These are phyloP conservation scores for Cercospora citrullina DNA, from an alignment of 2,329 filamentous ascomycete species.

Conservation along the genomic window DNA sequence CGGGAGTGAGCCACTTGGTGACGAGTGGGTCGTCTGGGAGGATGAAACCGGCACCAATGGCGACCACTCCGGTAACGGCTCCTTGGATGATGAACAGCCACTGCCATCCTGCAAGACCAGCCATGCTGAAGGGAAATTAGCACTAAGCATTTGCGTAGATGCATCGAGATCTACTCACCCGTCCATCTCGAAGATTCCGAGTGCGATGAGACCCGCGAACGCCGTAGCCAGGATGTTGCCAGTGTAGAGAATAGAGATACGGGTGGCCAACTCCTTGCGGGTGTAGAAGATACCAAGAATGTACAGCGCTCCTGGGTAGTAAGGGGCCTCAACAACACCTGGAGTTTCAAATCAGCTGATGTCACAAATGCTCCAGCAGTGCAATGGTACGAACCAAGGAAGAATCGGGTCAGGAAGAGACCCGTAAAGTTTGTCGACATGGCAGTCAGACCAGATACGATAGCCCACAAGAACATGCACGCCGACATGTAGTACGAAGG, in stretches of 20 bases:
- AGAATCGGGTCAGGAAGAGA: conserved; percentile 29
- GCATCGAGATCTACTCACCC: conserved; percentile 32
- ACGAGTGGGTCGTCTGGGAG: conserved; percentile 65
- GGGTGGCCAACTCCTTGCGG: conserved; percentile 67
- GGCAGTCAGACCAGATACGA: conserved; percentile 30
- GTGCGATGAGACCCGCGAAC: conserved; percentile 61
- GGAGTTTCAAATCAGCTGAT: background rate
- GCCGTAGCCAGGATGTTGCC: conserved; percentile 56
- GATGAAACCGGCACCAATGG: conserved; percentile 58
- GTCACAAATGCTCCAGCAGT: background rate
- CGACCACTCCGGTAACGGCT: conserved; percentile 62
- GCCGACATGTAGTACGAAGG: conserved; percentile 47
- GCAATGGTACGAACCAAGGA: conserved; percentile 12
- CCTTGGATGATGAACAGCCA: conserved; percentile 66
- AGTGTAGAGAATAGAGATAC: conserved; percentile 68
- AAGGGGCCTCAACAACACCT: conserved; percentile 24
- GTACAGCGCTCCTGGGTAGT: conserved; percentile 49
- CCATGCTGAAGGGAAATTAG: conserved; percentile 26
- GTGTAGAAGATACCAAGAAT: conserved; percentile 74
- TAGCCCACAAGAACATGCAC: conserved; percentile 40
- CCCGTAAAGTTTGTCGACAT: conserved; percentile 30
- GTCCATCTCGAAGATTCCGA: conserved; percentile 65
- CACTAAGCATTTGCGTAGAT: background rate
- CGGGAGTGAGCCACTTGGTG: conserved; percentile 48
- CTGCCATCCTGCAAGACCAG: conserved; percentile 59